These are phyloP conservation scores for Colletotrichum kahawae DNA, from an alignment of 2,329 filamentous ascomycete genomes.

Conservation along the genomic window DNA sequence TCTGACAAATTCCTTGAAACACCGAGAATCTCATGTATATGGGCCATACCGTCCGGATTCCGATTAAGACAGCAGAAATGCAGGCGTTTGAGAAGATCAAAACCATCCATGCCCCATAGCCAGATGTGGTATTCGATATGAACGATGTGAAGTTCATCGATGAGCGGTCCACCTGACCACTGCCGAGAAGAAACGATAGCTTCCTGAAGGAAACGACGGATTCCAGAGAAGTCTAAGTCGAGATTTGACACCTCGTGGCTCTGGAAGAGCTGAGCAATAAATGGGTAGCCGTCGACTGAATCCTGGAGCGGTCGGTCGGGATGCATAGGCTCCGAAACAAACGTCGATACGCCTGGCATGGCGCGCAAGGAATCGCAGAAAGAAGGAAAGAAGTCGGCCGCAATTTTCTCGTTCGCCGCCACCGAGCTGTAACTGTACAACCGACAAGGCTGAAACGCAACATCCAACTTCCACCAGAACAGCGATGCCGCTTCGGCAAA, in stretches of 20 bases:
- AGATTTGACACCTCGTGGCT: rapidly evolving
- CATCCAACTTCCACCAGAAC: not conserved
- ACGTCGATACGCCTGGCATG: not conserved
- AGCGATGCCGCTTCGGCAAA: not conserved
- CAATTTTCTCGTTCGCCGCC: not conserved
- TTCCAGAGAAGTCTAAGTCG: not conserved
- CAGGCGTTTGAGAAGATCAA: not conserved
- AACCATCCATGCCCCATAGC: not conserved
- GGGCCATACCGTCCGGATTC: rapidly evolving
- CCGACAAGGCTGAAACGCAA: not conserved
- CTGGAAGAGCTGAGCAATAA: not conserved
- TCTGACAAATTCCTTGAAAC: not conserved
- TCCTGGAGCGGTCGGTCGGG: not conserved
- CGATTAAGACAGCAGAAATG: not conserved
- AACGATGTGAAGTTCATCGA: not conserved
- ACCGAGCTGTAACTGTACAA: rapidly evolving
- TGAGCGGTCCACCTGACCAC: not conserved
- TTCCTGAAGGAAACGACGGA: not conserved
- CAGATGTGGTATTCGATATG: not conserved
- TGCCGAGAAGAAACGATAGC: not conserved
- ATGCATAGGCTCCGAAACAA: not conserved
- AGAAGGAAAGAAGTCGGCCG: not conserved
- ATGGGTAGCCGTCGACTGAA: not conserved
- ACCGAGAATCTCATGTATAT: not conserved
- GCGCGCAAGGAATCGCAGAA: not conserved